Conservation (phyloP, 495 filamentous ascomycete species). For the Lepraria neglecta region DNA sequence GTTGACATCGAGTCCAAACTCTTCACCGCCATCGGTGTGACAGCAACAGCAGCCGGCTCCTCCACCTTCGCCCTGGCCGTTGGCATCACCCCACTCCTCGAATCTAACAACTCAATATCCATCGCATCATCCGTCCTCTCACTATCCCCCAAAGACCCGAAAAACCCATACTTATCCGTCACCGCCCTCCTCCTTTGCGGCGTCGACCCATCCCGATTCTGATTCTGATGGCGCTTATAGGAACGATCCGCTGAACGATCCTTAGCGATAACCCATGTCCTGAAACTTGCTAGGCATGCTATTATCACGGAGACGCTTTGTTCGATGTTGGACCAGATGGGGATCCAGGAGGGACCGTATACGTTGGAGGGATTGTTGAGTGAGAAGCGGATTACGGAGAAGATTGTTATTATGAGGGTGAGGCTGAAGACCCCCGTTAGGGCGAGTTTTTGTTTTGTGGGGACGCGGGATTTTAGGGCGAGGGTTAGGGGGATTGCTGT, state of each 20-base stretch:
- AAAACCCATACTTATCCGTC: neutral
- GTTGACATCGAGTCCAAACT: neutral
- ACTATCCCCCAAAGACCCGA: neutral
- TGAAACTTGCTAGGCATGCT: conserved; percentile 12
- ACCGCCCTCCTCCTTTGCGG: neutral
- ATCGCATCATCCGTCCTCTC: neutral
- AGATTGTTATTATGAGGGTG: conserved; percentile 4
- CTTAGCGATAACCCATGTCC: neutral
- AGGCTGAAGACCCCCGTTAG: conserved; percentile 2
- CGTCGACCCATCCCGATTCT: neutral
- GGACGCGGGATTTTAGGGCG: neutral
- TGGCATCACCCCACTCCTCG: neutral
- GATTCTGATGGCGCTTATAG: neutral
- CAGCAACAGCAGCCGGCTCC: neutral
- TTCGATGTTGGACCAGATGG: conserved; percentile 4
- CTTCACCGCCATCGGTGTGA: neutral
- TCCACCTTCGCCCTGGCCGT: neutral
- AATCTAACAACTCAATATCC: conserved; percentile 6
- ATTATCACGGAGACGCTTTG: conserved; percentile 7
- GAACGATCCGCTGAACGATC: neutral
- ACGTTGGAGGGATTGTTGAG: neutral
- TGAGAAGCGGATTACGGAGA: conserved; percentile 8
- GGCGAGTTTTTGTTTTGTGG: neutral
- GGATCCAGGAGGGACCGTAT: neutral
- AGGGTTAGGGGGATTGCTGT: conserved; percentile 6